phyloP scores from a whole-genome alignment of 192 early-diverging fungal species.

The Mortierella alpina region DNA sequence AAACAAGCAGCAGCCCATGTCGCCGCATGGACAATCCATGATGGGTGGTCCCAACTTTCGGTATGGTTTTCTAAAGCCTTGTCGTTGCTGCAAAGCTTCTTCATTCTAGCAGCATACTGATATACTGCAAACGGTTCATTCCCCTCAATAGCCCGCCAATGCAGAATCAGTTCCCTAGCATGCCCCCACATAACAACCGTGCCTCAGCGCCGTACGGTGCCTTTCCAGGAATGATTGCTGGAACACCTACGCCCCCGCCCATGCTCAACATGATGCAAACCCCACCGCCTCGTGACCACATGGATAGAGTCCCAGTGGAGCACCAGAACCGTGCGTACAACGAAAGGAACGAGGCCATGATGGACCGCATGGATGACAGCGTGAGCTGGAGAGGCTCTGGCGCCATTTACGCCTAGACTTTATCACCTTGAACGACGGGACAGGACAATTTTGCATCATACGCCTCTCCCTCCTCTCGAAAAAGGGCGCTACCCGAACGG shows the following conservation, averaged over 20 bases:
- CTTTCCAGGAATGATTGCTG: slow-evolving; percentile 42
- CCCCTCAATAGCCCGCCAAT: slow-evolving; percentile 24
- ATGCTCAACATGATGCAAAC: slow-evolving; percentile 38
- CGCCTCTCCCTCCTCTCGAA: too few species aligned
- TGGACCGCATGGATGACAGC: slow-evolving; percentile 58
- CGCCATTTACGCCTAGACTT: slow-evolving; percentile 43
- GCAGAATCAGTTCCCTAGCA: slow-evolving; percentile 27
- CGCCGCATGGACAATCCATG: slow-evolving; percentile 39
- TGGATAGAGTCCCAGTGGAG: slow-evolving; percentile 40
- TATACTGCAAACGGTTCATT: neutral
- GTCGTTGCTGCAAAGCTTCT: neutral
- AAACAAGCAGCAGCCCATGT: slow-evolving; percentile 43
- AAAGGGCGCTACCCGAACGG: too few species aligned
- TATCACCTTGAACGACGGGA: neutral
- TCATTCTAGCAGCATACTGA: neutral
- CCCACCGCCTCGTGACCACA: slow-evolving; percentile 34
- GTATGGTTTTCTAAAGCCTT: neutral
- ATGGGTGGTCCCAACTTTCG: slow-evolving; percentile 33
- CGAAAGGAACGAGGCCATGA: slow-evolving; percentile 46
- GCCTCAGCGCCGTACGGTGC: slow-evolving; percentile 32
- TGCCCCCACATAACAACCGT: slow-evolving; percentile 24
- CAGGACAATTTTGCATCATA: neutral
- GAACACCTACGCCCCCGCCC: slow-evolving; percentile 32
- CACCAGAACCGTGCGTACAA: slow-evolving; percentile 29
- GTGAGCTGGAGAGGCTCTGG: slow-evolving; percentile 51